Percentiles rank a stretch among this genome's conserved stretches.
phyloP scores from a whole-genome alignment of 805 yeast genomes.

The Teunomyces cretensis region DNA sequence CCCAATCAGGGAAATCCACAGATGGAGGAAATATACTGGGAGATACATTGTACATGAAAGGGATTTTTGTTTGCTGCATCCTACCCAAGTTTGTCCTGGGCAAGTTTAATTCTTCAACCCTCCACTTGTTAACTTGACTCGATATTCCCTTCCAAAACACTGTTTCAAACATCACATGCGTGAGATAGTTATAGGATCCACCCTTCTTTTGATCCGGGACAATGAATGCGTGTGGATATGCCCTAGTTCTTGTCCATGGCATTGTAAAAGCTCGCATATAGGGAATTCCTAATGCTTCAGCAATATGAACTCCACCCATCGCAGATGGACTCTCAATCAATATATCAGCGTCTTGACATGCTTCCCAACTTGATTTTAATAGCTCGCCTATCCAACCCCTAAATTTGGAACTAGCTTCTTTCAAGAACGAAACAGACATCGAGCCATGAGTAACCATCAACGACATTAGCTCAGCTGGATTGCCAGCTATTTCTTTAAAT shows the following conservation, averaged over 20 bases:
- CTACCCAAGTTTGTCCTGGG: conserved; percentile 68
- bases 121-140: conserved; percentile 85
- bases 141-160: conserved; percentile 92
- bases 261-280: conserved; percentile 94
- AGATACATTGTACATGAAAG: conserved; percentile 85
- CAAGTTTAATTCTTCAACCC: conserved; percentile 62
- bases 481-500: conserved; percentile 81
- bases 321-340: conserved; percentile 95
- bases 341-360: conserved; percentile 80
- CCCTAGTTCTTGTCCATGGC: conserved; percentile 97
- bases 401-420: conserved; percentile 80
- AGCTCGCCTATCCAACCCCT: conserved; percentile 81
- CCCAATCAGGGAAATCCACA: conserved; percentile 92
- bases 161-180: conserved; percentile 90
- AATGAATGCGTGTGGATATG: conserved; percentile 94
- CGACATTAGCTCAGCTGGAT: conserved; percentile 89
- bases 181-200: conserved; percentile 87
- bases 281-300: conserved; percentile 87
- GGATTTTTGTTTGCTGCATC: conserved; percentile 76
- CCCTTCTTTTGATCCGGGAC: conserved; percentile 93
- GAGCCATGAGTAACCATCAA: conserved; percentile 91
- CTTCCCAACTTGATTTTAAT: conserved; percentile 74
- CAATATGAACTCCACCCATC: conserved; percentile 93
- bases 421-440: conserved; percentile 75
- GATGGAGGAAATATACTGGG: conserved; percentile 90